Percentiles rank a stretch among this genome's conserved stretches.
Conservation (phyloP, 2,329 filamentous ascomycete genomes). For the Trichoderma sp. region DNA sequence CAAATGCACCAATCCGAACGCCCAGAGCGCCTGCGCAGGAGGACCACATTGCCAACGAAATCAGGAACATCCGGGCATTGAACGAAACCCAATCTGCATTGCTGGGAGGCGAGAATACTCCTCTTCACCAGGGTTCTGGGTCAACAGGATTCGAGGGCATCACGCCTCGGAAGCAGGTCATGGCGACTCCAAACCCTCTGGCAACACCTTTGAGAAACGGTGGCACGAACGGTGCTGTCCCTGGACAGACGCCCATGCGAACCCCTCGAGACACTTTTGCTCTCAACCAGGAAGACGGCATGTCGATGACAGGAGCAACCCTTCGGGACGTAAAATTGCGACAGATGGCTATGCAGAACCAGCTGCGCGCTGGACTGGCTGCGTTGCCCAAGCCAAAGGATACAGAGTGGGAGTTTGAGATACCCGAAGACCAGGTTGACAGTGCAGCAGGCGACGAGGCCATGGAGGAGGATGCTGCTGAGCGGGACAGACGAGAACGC, state of each 20-base stretch:
- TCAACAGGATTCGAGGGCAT: constrained; percentile 89
- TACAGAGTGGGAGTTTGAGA: constrained; percentile 88
- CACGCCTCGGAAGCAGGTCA: constrained; percentile 72
- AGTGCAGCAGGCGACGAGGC: constrained; percentile 44
- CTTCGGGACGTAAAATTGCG: constrained; percentile 72
- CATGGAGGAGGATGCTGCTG: constrained; percentile 60
- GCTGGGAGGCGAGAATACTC: constrained; percentile 90
- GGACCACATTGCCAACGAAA: constrained; percentile 94
- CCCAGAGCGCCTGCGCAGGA: constrained; percentile 89
- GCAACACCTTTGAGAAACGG: constrained; percentile 76
- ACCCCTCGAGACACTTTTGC: constrained; percentile 87
- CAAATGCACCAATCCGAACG: constrained; percentile 83
- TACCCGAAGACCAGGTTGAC: constrained; percentile 79
- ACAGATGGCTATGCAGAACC: constrained; percentile 65
- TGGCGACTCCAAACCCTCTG: constrained; percentile 93
- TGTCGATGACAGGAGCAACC: constrained; percentile 69
- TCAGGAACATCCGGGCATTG: constrained; percentile 85
- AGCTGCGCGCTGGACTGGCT: constrained; percentile 71
- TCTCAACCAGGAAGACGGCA: constrained; percentile 70
- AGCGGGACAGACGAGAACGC: constrained; percentile 75
- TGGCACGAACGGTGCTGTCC: constrained; percentile 59
- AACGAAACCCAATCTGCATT: constrained; percentile 93
- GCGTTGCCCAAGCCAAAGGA: constrained; percentile 90
- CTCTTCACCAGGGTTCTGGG: constrained; percentile 73
- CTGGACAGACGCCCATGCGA: constrained; percentile 79